Percentiles rank a stretch among this genome's conserved stretches.
Conservation (phyloP, 148 eudicot species). For the Rhododendron molle region DNA sequence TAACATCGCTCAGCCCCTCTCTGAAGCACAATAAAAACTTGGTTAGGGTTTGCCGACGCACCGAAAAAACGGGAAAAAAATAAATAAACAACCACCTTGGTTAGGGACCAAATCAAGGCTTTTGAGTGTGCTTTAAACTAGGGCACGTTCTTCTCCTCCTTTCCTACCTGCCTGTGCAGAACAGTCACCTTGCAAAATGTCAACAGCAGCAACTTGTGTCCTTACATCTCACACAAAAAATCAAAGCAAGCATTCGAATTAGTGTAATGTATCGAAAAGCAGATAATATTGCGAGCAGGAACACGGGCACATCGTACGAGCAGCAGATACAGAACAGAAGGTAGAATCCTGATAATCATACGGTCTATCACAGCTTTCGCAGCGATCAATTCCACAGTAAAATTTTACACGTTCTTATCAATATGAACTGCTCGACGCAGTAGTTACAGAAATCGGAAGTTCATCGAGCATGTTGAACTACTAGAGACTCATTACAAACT, state of each 20-base stretch:
- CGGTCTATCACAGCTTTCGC: too few species aligned
- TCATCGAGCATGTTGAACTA: not conserved
- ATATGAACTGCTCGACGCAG: not conserved
- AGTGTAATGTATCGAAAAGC: not conserved
- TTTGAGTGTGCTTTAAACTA: not conserved
- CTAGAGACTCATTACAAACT: constrained; percentile 3
- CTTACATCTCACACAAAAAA: not conserved
- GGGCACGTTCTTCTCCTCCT: not conserved
- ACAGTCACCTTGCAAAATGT: not conserved
- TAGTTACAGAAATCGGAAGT: not conserved
- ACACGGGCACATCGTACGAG: not conserved
- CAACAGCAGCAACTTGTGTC: not conserved
- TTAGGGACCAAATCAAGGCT: not conserved
- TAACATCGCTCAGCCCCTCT: not conserved
- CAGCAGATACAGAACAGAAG: not conserved
- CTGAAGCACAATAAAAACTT: not conserved
- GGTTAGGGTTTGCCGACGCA: not conserved
- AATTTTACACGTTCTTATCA: not conserved
- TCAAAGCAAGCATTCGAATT: not conserved
- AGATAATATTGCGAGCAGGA: not conserved
- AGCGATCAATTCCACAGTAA: too few species aligned
- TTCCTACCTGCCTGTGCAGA: not conserved
- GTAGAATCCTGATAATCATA: not conserved
- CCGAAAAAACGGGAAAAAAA: not conserved
- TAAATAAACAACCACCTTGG: too few species aligned